Evolutionary conservation across 352 stramenopile species (phyloP).

Genomic region (Pythium oligandrum): DNA sequence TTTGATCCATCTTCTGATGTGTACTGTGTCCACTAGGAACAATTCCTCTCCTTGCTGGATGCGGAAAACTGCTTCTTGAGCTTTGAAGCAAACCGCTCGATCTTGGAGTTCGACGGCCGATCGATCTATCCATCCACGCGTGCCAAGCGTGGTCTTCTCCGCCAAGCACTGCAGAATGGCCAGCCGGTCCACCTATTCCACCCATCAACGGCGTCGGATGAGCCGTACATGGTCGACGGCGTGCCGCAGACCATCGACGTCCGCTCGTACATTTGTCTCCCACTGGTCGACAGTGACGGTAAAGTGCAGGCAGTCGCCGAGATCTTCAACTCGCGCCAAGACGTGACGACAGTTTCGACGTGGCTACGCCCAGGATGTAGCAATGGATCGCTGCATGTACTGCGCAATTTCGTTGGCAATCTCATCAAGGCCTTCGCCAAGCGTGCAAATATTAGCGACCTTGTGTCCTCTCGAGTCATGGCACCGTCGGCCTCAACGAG

Average conservation of each 20-base stretch:
- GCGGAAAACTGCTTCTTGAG: conserved; percentile 57
- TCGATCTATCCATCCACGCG: conserved; percentile 35
- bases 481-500: not conserved
- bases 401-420: conserved; percentile 56
- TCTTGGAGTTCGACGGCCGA: conserved; percentile 60
- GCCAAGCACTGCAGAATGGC: conserved; percentile 21
- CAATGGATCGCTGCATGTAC: conserved; percentile 45
- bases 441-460: conserved; percentile 27
- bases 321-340: conserved; percentile 63
- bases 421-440: conserved; percentile 44
- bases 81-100: conserved; percentile 43
- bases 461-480: conserved; percentile 4
- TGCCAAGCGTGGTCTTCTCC: conserved; percentile 20
- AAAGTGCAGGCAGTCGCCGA: conserved; percentile 55
- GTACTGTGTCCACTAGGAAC: conserved; percentile 13
- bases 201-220: conserved; percentile 10
- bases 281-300: conserved; percentile 50
- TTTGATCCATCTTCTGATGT: too few relatives aligned
- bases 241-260: conserved; percentile 31
- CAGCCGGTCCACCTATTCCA: conserved; percentile 32
- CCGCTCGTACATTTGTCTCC: conserved; percentile 64
- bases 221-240: conserved; percentile 19
- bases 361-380: conserved; percentile 34
- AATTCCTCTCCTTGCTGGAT: conserved; percentile 58
- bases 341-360: conserved; percentile 24